These are phyloP conservation scores for Thecaphora frezii DNA, from an alignment of 1,284 basidiomycete genomes.

Conservation along the genomic window DNA sequence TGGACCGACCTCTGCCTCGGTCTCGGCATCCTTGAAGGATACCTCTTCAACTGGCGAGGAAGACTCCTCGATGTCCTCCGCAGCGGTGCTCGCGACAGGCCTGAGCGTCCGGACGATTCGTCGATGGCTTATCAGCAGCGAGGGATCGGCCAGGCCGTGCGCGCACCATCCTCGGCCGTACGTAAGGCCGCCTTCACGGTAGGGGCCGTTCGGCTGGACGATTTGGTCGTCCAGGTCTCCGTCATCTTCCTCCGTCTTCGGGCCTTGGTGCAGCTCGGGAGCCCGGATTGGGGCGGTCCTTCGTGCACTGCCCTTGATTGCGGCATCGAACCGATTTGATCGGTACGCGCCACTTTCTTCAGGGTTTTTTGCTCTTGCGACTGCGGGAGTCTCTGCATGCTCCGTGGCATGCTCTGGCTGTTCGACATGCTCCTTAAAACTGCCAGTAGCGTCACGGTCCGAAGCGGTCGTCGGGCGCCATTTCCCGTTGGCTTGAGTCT, in stretches of 20 bases:
- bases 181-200: constrained; percentile 38
- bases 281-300: not conserved
- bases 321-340: constrained; percentile 21
- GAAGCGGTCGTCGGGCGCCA: no score
- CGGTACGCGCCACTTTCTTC: constrained; percentile 2
- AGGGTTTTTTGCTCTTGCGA: not conserved
- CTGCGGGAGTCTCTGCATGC: no score
- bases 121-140: constrained; percentile 24
- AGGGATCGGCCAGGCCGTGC: constrained; percentile 40
- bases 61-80: not conserved
- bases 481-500: not conserved
- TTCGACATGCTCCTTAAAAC: no score
- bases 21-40: not conserved
- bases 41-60: not conserved
- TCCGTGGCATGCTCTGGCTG: no score
- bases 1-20: not conserved
- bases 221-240: constrained; percentile 8
- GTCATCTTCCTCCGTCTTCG: constrained; percentile 6
- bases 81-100: not conserved
- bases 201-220: constrained; percentile 37
- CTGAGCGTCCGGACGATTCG: constrained; percentile 20
- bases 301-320: constrained; percentile 16
- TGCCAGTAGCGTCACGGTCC: no score
- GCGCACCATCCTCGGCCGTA: constrained; percentile 43
- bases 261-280: constrained; percentile 15